Evolutionary conservation across 306 rosid genomes (phyloP).

Genomic region (Fagus crenata): DNA sequence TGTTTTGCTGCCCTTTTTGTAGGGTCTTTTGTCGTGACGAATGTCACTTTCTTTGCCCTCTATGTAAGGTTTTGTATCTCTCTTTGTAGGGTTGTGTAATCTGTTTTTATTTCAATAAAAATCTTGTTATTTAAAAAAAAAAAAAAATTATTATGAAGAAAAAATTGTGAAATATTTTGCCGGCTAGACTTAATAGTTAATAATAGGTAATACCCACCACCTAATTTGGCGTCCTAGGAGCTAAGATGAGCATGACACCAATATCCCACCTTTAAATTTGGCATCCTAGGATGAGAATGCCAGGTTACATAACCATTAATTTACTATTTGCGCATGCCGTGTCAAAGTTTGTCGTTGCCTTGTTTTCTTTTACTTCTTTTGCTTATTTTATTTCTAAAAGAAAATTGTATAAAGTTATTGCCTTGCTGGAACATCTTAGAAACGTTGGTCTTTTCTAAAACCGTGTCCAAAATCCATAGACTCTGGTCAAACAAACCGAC

Average conservation of each 20-base stretch:
- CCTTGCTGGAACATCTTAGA: not conserved
- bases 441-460: not conserved
- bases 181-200: too few relatives aligned
- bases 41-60: too few relatives aligned
- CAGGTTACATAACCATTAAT: not conserved
- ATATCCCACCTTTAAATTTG: not conserved
- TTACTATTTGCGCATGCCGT: not conserved
- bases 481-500: not conserved
- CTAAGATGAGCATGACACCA: not conserved
- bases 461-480: not conserved
- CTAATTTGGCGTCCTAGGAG: not conserved
- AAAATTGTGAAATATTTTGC: too few relatives aligned
- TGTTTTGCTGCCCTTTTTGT: too few relatives aligned
- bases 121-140: too few relatives aligned
- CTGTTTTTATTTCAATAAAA: too few relatives aligned
- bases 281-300: not conserved
- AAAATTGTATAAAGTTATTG: not conserved
- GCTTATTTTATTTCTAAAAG: not conserved
- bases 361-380: not conserved
- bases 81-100: too few relatives aligned
- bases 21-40: too few relatives aligned
- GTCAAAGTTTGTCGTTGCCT: not conserved
- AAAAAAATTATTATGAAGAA: too few relatives aligned
- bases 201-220: not conserved
- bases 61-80: too few relatives aligned